phyloP scores from a whole-genome alignment of 352 stramenopile genomes.

The Hyaloperonospora brassicae region DNA sequence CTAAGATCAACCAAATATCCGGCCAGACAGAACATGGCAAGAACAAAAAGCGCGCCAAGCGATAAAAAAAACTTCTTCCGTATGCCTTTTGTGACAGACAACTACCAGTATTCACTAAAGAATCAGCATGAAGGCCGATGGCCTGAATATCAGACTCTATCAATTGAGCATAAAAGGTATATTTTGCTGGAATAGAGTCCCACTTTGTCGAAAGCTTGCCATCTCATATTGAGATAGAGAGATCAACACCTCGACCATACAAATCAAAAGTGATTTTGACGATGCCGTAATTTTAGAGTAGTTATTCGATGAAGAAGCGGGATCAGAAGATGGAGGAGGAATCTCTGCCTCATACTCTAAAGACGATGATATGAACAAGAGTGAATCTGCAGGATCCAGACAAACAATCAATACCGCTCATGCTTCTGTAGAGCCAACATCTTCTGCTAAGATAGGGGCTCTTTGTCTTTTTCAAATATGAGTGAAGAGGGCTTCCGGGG shows the following conservation, averaged over 20 bases:
- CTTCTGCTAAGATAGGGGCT: neutral
- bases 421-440: neutral
- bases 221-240: too few species aligned
- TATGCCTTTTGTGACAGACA: too few species aligned
- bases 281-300: conserved; percentile 1
- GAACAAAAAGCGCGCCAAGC: too few species aligned
- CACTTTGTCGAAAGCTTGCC: too few species aligned
- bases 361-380: neutral
- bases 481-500: neutral
- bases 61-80: too few species aligned
- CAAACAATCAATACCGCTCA: neutral
- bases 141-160: too few species aligned
- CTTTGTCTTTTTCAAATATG: neutral
- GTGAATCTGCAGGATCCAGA: neutral
- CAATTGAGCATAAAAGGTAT: too few species aligned
- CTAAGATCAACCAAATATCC: too few species aligned
- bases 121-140: too few species aligned
- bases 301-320: conserved; percentile 2
- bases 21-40: too few species aligned
- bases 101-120: too few species aligned
- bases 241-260: neutral
- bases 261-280: neutral
- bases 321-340: neutral
- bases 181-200: too few species aligned
- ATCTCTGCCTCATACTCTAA: neutral